Conservation (phyloP, 108 stramenopile genomes). For the Cyclotella distinguenda region DNA sequence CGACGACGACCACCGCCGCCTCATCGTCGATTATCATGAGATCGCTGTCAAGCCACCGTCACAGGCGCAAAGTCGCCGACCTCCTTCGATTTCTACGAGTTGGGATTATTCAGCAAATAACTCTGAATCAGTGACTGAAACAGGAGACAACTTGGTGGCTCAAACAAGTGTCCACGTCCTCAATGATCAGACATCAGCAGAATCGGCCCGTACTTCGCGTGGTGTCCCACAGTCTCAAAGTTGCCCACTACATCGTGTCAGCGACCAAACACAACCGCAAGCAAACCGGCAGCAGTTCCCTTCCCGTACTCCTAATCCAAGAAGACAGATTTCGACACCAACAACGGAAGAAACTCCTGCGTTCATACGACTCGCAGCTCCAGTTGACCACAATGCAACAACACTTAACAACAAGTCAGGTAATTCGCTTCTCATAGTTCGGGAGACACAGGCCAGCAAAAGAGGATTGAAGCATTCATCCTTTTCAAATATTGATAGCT, state of each 20-base stretch:
- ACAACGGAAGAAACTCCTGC: constrained; percentile 41
- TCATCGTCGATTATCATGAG: not conserved
- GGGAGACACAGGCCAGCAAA: no score
- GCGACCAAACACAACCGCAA: constrained; percentile 6
- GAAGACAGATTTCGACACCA: not conserved
- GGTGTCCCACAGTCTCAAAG: not conserved
- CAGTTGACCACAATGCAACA: constrained; percentile 1
- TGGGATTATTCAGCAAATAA: constrained; percentile 10
- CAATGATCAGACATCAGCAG: not conserved
- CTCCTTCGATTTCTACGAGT: constrained; percentile 15
- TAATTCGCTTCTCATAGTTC: constrained; percentile 29
- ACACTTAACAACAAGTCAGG: constrained; percentile 12
- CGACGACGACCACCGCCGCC: no score
- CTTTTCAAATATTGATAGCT: no score
- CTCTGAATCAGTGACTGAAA: not conserved
- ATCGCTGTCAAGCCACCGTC: not conserved
- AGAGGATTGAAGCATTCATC: no score
- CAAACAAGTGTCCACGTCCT: not conserved
- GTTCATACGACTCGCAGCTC: constrained; percentile 37
- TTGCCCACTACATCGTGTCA: not conserved
- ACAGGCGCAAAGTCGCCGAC: constrained; percentile 12
- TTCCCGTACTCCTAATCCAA: not conserved
- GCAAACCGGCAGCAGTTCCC: not conserved
- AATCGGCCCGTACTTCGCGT: no score
- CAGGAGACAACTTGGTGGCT: not conserved